Base-by-base conservation (phyloP, 2,329 filamentous ascomycete species). In the Ascochyta clinopodiicola region DNA sequence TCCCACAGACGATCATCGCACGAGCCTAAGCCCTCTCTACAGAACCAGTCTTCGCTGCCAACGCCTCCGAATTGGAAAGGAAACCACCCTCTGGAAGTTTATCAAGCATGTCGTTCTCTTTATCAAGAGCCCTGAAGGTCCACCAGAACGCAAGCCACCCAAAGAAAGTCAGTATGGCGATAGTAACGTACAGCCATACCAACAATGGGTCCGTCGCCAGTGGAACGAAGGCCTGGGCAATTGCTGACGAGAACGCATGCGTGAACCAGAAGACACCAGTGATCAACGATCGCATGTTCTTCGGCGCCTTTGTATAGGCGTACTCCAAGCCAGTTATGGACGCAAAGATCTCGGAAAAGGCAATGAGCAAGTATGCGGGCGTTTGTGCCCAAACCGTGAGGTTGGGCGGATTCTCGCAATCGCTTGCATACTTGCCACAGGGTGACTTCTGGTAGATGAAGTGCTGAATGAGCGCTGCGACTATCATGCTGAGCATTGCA, bases 251-350 rank as follows among this genome's bases (percentile, higher is more conserved):
- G 25, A 75, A 71, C 2, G 68, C 69, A n/a, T 67, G 61, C 32
- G 67, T 71, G 56, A 74, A 73, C 50, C 69, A 70, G 35, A 66
- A 67, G 19, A 75, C 69, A 7, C 60, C 63, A 19, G 62, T 68
- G 6, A 74, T 64, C 24, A 74, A 49, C 2, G 71, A 74, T 2
- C 72, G 67, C 86, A 90, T 88, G 64, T 80, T 84, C 19, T 82
- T 81, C 0, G 88, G 88, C 0, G 88, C 88, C 72, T 90, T 89
- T 62, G 86, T 88, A 74, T 87, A 90, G 6, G 87, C 88, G 62
- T 90, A 90, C 68, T 90, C 87, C 8, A 89, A 80, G 59, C 85
- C 84, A 0, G 88, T 88, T 57, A 90, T 85, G 9, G 84, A 86
- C 37, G 84, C 83, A 63, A 87, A 84, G 45, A 87, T 85, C 68